Evolutionary conservation across 2,329 filamentous ascomycete genomes (phyloP).

Genomic region (Diaporthe sp.): DNA sequence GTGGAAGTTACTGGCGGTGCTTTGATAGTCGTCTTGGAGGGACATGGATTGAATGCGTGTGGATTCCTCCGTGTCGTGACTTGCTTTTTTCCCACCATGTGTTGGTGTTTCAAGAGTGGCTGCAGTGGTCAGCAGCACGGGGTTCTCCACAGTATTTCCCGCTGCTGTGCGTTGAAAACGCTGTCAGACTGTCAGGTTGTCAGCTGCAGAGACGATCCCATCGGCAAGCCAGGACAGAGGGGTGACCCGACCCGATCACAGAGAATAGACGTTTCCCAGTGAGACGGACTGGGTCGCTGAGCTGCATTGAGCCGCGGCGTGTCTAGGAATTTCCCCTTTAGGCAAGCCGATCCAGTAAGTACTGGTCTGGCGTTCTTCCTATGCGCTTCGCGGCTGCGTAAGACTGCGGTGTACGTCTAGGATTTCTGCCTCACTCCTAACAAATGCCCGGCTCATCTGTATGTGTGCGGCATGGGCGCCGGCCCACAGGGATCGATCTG

Average conservation of each 20-base stretch:
- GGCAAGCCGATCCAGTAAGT: slow-evolving; percentile 20
- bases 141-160: slow-evolving; percentile 16
- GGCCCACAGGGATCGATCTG: slow-evolving; percentile 11
- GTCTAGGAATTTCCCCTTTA: slow-evolving; percentile 10
- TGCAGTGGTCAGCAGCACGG: slow-evolving; percentile 22
- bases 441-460: neutral
- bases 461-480: neutral
- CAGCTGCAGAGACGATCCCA: slow-evolving; percentile 25
- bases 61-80: neutral
- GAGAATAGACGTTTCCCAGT: neutral
- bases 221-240: neutral
- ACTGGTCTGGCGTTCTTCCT: neutral
- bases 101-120: slow-evolving; percentile 21
- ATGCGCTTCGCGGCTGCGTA: neutral
- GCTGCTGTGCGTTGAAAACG: neutral
- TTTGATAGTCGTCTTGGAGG: neutral
- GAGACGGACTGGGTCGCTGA: slow-evolving; percentile 13
- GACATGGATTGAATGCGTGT: neutral
- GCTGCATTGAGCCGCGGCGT: neutral
- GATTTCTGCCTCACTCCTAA: neutral
- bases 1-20: neutral
- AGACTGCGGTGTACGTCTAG: neutral
- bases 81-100: slow-evolving; percentile 21
- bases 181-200: slow-evolving; percentile 16
- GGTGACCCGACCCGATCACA: neutral